These are phyloP conservation scores for Earliella scabrosa DNA, from an alignment of 1,284 basidiomycete species.

Conservation along the genomic window DNA sequence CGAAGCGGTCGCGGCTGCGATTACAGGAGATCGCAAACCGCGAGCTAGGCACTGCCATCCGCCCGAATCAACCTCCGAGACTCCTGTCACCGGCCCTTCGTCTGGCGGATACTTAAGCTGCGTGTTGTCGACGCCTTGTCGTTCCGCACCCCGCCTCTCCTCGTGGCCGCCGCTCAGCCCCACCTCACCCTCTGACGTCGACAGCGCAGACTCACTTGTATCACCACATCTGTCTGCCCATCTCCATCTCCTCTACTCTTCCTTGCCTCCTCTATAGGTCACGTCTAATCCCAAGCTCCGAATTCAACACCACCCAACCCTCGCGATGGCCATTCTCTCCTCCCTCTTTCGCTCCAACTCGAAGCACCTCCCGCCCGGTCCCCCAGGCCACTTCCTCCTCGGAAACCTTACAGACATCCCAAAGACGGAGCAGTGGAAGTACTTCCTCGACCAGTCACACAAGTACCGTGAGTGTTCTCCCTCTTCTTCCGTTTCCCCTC, in stretches of 20 bases:
- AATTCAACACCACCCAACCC: too few species aligned
- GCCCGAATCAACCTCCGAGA: slow-evolving; percentile 7
- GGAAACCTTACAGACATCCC: slow-evolving; percentile 24
- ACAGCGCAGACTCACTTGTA: too few species aligned
- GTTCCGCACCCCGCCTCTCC: too few species aligned
- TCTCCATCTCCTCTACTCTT: too few species aligned
- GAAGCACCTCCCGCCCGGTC: slow-evolving; percentile 22
- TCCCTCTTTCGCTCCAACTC: slow-evolving; percentile 8
- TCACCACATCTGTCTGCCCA: too few species aligned
- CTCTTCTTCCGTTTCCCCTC: not conserved
- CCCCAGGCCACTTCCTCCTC: slow-evolving; percentile 19
- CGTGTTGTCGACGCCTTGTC: not conserved
- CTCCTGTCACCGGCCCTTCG: not conserved
- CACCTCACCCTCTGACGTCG: not conserved
- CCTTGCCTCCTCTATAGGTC: too few species aligned
- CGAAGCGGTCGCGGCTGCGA: too few species aligned
- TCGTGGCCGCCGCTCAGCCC: not conserved
- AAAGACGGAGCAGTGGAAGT: slow-evolving; percentile 22
- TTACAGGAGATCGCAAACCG: too few species aligned
- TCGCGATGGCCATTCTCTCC: not conserved
- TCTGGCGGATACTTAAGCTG: not conserved
- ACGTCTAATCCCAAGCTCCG: too few species aligned
- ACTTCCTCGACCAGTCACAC: slow-evolving; percentile 19
- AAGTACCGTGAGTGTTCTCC: slow-evolving; percentile 16
- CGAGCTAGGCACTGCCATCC: slow-evolving; percentile 7